Evolutionary conservation across 345 rosid genomes (phyloP), one percentile per base, ranked within the genome.

Genomic region (Camelina laxa): DNA sequence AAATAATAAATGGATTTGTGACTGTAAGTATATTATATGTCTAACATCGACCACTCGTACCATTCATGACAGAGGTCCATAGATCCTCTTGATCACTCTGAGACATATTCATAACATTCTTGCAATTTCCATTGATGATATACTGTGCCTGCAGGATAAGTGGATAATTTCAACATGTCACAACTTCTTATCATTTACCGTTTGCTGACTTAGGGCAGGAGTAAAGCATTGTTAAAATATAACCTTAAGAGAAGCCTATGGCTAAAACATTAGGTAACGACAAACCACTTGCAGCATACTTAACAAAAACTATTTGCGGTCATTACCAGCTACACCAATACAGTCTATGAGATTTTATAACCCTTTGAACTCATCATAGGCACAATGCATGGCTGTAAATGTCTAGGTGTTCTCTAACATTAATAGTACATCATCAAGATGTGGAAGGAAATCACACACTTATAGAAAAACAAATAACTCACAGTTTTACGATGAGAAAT

Each of bases 31-130:
- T 10, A 11, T 11, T 61, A 22, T 38, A 67, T 31, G 54, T 56
- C 66, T 71, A 59, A 59, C 9, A 22, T 60, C 27, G 3, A 74
- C 65, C 57, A 66, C 39, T 44, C 84, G 48, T 87, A 95, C 99
- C 97, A 63, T 87, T 84, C 84, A 89, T 81, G 60, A 95, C 91
- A 67, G 93, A 85, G 45, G 36, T 75, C 98, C 98, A 93, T 9
- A 93, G 87, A 72, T 93, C 96, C 82, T 78, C 70, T 77, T 93
- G 98, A 84, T 93, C 98, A 83, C 90, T 81, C 68, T 91, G 97
- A 61, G 98, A 89, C 97, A 89, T 87, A 77, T 89, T 84, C 98
- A 93, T 91, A 50, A 93, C 86, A 82, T 89, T 93, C 85, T 93
- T 93, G 97, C 96, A 89, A 71, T 87, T 91, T 65, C 99, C 99